Evolutionary conservation across 495 filamentous ascomycete species (phyloP), one percentile per base, ranked within the genome.

Genomic region (Acidomyces sp.): DNA sequence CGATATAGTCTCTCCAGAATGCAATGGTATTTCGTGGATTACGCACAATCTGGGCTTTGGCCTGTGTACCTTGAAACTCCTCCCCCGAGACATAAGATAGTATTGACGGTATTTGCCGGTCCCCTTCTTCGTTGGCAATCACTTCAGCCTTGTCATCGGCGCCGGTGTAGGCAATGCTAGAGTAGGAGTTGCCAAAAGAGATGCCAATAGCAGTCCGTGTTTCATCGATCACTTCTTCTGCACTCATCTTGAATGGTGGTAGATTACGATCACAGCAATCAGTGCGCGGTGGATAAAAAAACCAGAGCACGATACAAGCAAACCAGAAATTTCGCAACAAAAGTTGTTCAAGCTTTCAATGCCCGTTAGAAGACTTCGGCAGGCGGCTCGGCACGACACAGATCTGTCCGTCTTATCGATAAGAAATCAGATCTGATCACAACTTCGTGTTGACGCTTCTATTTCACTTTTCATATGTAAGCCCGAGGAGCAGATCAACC

Each of bases 41-140:
- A 49, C 92, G 82, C 45, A 95, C 70, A 25, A 96, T 73, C 65
- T 95, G 82, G 30, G 70, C 68, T 69, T 95, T 96, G 46, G 90
- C 90, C 65, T 96, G 88, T 39, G 81, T 80, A 57, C 92, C 90
- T 55, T 93, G 86, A 61, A 88, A 93, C 62, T 97, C 90, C 56
- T 97, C 90, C 30, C 86, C 87, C 25, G 82, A 79, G 46, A 93
- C 77, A 61, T 96, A 97, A 5, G 92, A 93, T 41, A 97, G 69
- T 48, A 93, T 77, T 29, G 85, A 81, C 38, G 90, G 90, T 46
- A 97, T 97, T 64, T 95, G 88, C 56, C 90, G 85, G 64, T 97
- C 90, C 73, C 90, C 90, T 63, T 96, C 90, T 64, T 97, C 92
- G 64, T 97, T 96, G 43, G 92, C 90, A 62, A 97, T 96, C 53